Evolutionary conservation across 306 rosid genomes (phyloP).

Genomic region (Abrus precatorius): DNA sequence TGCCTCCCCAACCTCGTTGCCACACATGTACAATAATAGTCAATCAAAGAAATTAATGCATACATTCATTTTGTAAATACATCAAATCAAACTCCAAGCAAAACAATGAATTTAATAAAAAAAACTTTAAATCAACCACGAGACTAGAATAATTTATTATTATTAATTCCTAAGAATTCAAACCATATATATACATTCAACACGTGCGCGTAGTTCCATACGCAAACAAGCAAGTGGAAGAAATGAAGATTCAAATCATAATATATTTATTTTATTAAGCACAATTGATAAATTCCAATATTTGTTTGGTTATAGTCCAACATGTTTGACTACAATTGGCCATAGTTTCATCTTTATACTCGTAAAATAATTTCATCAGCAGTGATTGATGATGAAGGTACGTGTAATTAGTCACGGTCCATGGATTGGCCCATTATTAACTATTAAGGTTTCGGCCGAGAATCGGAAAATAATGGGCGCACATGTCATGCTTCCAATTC

Average conservation of each 20-base stretch:
- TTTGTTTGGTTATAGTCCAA: conserved; percentile 8
- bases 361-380: not conserved
- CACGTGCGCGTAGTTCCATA: not conserved
- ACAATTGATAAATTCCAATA: not conserved
- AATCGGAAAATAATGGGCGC: not conserved
- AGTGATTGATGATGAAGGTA: not conserved
- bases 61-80: not conserved
- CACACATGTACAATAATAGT: not conserved
- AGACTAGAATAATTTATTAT: not conserved
- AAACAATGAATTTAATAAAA: not conserved
- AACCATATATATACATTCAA: not conserved
- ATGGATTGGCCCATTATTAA: not conserved
- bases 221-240: conserved; percentile 2
- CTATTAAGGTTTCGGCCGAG: not conserved
- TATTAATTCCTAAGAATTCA: not conserved
- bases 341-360: not conserved
- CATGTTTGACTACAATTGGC: conserved; percentile 13
- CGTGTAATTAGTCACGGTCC: not conserved
- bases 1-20: too few species aligned
- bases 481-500: conserved; percentile 36
- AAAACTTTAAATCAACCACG: not conserved
- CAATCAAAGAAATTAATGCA: not conserved
- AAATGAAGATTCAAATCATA: conserved; percentile 3
- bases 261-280: not conserved
- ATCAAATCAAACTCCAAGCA: not conserved